These are phyloP conservation scores for Musa itinerans DNA, from an alignment of 176 grass and related monocot genomes.

Conservation along the genomic window DNA sequence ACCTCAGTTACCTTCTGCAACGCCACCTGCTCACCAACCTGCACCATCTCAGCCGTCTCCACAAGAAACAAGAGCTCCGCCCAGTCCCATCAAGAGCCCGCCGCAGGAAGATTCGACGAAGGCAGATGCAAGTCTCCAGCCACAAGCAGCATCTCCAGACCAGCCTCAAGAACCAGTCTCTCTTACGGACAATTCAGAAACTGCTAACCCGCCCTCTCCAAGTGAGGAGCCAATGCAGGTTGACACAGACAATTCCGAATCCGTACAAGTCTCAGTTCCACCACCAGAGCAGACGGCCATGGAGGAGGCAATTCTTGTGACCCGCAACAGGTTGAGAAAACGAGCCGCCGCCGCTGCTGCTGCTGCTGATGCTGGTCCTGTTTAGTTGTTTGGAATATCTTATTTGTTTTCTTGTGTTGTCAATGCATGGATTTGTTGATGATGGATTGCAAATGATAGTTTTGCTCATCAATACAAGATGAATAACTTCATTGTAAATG, in stretches of 20 bases:
- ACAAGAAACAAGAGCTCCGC: neutral
- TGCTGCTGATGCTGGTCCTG: neutral
- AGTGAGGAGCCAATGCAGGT: constrained; percentile 15
- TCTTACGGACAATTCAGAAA: neutral
- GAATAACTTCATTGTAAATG: neutral
- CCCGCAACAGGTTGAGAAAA: constrained; percentile 21
- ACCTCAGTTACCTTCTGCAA: neutral
- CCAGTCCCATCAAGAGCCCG: neutral
- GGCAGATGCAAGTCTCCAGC: neutral
- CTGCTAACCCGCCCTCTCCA: neutral
- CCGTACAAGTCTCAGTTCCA: neutral
- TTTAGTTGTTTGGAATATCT: neutral
- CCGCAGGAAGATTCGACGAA: neutral
- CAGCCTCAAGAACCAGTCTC: neutral
- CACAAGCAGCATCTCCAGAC: neutral
- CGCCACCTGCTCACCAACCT: neutral
- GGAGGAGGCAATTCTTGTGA: constrained; percentile 17
- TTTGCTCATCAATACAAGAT: neutral
- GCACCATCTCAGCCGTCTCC: neutral
- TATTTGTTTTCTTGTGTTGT: neutral
- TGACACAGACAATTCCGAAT: neutral
- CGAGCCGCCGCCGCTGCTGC: constrained; percentile 9
- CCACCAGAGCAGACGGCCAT: constrained; percentile 11
- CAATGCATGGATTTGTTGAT: neutral
- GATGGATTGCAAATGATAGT: neutral